These are phyloP conservation scores for Crithidia sp. DNA, from an alignment of 208 protist genomes.

Conservation along the genomic window DNA sequence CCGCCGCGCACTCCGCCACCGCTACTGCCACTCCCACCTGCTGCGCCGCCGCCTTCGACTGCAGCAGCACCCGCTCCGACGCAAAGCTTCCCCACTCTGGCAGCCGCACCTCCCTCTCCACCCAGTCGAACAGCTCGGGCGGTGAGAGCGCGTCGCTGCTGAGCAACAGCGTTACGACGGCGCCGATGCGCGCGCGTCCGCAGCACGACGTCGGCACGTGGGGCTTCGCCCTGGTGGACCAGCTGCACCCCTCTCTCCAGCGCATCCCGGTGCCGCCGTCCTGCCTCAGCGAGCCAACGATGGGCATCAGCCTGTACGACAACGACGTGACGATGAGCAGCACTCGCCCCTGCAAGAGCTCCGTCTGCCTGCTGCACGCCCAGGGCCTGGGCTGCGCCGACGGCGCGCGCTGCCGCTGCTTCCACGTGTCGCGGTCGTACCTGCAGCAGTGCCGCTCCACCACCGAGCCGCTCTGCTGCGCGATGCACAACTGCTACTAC, in stretches of 20 bases:
- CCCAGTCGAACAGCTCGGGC: constrained; percentile 24
- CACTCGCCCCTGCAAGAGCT: constrained; percentile 54
- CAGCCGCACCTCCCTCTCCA: constrained; percentile 33
- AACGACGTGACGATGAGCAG: constrained; percentile 55
- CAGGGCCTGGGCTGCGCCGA: constrained; percentile 38
- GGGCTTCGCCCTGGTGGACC: constrained; percentile 62
- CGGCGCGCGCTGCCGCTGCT: constrained; percentile 40
- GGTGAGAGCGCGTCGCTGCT: constrained; percentile 25
- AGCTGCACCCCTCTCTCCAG: constrained; percentile 45
- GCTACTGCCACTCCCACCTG: neutral
- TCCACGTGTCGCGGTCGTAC: constrained; percentile 50
- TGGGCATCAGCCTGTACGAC: constrained; percentile 51
- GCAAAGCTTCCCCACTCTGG: constrained; percentile 29
- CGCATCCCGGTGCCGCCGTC: constrained; percentile 58
- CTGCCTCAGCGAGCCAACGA: constrained; percentile 43
- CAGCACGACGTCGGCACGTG: constrained; percentile 41
- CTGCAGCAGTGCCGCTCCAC: constrained; percentile 41
- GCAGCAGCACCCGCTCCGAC: neutral
- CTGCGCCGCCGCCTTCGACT: constrained; percentile 13
- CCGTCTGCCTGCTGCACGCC: constrained; percentile 44
- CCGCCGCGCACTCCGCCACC: constrained; percentile 2
- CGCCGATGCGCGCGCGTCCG: constrained; percentile 20
- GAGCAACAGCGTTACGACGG: constrained; percentile 24
- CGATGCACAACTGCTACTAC: constrained; percentile 66
- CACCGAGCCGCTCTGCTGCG: constrained; percentile 49